phyloP scores from a whole-genome alignment of 352 stramenopile genomes.

The Phytophthora multivora region DNA sequence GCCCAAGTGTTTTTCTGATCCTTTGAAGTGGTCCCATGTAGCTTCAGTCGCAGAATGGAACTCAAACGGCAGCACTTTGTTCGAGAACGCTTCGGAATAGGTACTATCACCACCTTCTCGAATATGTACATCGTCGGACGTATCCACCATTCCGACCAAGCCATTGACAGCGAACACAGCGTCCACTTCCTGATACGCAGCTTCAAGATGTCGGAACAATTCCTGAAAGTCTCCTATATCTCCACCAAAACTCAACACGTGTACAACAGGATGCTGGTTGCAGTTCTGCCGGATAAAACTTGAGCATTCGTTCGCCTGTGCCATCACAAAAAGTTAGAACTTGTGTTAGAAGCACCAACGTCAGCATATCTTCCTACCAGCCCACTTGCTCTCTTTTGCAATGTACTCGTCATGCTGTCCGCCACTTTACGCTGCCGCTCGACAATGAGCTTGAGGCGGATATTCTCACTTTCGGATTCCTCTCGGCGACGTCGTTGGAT shows the following conservation, averaged over 20 bases:
- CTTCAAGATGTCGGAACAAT: slow-evolving; percentile 28
- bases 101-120: slow-evolving; percentile 24
- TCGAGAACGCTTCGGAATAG: slow-evolving; percentile 32
- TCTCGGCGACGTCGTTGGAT: slow-evolving; percentile 34
- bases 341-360: neutral
- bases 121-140: slow-evolving; percentile 28
- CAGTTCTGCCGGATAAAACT: slow-evolving; percentile 12
- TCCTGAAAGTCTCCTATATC: slow-evolving; percentile 17
- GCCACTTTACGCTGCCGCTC: slow-evolving; percentile 30
- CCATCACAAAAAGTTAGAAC: neutral
- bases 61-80: slow-evolving; percentile 32
- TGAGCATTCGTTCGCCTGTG: slow-evolving; percentile 18
- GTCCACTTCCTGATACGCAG: slow-evolving; percentile 28
- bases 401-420: slow-evolving; percentile 1
- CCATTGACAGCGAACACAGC: slow-evolving; percentile 30
- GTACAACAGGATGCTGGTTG: slow-evolving; percentile 7
- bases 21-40: slow-evolving; percentile 37
- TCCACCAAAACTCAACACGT: slow-evolving; percentile 14
- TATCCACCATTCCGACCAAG: slow-evolving; percentile 24
- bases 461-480: slow-evolving; percentile 42
- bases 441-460: slow-evolving; percentile 42
- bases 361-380: slow-evolving; percentile 1
- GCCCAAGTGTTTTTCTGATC: slow-evolving; percentile 26
- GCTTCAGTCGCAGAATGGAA: slow-evolving; percentile 19
- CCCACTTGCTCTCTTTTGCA: slow-evolving; percentile 12